A percentile compares a stretch with the other conserved stretches of the same genome.
Evolutionary conservation across 257 asterid species (phyloP).

Genomic region (Gynochthodes officinalis): DNA sequence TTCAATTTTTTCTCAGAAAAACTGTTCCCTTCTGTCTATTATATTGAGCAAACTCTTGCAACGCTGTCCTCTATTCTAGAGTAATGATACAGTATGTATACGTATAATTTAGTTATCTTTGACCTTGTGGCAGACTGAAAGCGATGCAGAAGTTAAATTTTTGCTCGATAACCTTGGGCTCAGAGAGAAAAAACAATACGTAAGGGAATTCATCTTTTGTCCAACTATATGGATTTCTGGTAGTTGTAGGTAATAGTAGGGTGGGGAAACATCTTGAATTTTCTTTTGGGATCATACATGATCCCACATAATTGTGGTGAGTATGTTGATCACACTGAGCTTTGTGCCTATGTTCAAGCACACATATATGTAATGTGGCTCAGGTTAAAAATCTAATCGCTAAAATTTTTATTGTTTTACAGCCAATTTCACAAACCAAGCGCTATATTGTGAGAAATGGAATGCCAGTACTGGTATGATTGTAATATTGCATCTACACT

Average conservation of each 20-base stretch:
- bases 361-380: neutral
- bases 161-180: conserved; percentile 82
- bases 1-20: neutral
- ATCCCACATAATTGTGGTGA: neutral
- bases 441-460: conserved; percentile 83
- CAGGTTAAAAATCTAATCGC: conserved; percentile 3
- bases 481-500: conserved; percentile 7
- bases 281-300: neutral
- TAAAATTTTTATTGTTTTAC: conserved; percentile 27
- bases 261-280: neutral
- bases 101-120: conserved; percentile 18
- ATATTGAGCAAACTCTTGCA: neutral
- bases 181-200: conserved; percentile 76
- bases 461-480: conserved; percentile 62
- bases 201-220: conserved; percentile 31
- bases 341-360: neutral
- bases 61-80: neutral
- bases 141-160: conserved; percentile 64
- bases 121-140: conserved; percentile 63
- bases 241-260: neutral
- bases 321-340: conserved; percentile 5
- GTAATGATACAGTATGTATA: conserved; percentile 3
- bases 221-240: neutral
- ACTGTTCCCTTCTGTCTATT: neutral
- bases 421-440: conserved; percentile 90